Percentiles rank a stretch among this genome's conserved stretches.
These are phyloP conservation scores for Melampsora larici-populina DNA, from an alignment of 1,284 basidiomycete species.

Conservation along the genomic window DNA sequence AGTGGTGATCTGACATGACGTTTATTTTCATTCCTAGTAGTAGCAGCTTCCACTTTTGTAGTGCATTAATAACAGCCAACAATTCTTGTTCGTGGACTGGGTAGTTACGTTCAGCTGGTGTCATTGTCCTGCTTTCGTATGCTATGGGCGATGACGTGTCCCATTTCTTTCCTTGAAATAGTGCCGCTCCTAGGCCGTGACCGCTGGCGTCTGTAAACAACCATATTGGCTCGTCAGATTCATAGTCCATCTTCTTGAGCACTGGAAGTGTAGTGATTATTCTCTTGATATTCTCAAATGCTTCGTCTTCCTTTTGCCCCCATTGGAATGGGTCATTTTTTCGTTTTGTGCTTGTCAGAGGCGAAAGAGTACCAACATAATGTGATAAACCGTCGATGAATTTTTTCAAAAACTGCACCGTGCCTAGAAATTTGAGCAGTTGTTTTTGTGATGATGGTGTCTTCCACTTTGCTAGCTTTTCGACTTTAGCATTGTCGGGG, in stretches of 20 bases:
- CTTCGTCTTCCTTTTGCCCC: background rate
- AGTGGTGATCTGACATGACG: too few relatives aligned
- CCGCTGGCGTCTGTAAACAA: too few relatives aligned
- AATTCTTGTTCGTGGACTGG: constrained; percentile 9
- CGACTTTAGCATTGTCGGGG: constrained; percentile 53
- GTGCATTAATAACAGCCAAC: background rate
- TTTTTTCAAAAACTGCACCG: too few relatives aligned
- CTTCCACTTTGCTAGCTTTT: constrained; percentile 54
- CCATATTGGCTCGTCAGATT: too few relatives aligned
- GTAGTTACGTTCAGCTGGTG: background rate
- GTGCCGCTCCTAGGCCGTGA: too few relatives aligned
- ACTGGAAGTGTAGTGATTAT: too few relatives aligned
- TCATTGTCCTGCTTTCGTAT: background rate
- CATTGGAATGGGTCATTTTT: background rate
- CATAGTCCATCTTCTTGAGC: too few relatives aligned
- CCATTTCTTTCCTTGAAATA: background rate
- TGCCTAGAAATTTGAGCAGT: constrained; percentile 55
- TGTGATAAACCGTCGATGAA: constrained; percentile 49
- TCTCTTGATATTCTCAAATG: constrained; percentile 11
- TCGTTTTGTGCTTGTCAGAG: constrained; percentile 3
- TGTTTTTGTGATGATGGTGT: constrained; percentile 49
- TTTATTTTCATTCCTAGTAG: background rate
- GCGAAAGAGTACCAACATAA: constrained; percentile 1
- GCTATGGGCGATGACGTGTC: background rate
- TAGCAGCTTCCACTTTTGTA: background rate